A percentile compares a stretch with the other conserved stretches of the same genome.
Conservation (phyloP, 1,284 basidiomycete genomes). For the Cryptococcus wingfieldii region DNA sequence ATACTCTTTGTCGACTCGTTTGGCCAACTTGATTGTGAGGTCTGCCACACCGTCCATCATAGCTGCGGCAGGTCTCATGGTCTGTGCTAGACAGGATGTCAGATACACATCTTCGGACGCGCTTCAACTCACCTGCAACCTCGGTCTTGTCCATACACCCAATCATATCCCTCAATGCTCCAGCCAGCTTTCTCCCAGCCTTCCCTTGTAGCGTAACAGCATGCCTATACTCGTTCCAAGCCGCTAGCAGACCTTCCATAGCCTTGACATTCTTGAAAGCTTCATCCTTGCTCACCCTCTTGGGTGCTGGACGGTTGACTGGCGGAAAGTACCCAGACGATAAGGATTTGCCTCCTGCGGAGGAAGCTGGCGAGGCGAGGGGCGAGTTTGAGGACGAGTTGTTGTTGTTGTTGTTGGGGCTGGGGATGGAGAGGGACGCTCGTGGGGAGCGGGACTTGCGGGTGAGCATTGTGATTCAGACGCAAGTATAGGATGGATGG, state of each 20-base stretch:
- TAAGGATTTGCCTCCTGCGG: neutral
- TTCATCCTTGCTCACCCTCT: conserved; percentile 14
- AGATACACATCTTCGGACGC: neutral
- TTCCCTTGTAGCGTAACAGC: conserved; percentile 11
- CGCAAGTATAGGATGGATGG: neutral
- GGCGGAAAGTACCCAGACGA: conserved; percentile 3
- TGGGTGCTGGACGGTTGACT: neutral
- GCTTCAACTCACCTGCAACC: conserved; percentile 15
- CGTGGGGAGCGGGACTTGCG: conserved; percentile 5
- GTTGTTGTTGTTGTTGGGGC: neutral
- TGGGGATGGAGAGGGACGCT: conserved; percentile 10
- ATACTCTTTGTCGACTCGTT: conserved; percentile 25
- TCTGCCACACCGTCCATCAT: conserved; percentile 19
- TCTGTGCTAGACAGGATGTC: conserved; percentile 18
- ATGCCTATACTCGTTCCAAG: conserved; percentile 28
- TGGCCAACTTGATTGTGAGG: conserved; percentile 16
- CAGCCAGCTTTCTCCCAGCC: conserved; percentile 20
- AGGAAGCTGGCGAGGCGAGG: conserved; percentile 2
- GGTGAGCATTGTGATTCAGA: conserved; percentile 1
- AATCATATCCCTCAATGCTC: conserved; percentile 18
- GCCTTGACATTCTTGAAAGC: conserved; percentile 23
- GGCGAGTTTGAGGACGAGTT: neutral
- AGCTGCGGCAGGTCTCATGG: conserved; percentile 19
- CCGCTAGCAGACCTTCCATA: conserved; percentile 20
- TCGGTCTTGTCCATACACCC: conserved; percentile 21